Evolutionary conservation across 2,329 filamentous ascomycete species (phyloP).

Genomic region (Ascochyta koolunga): DNA sequence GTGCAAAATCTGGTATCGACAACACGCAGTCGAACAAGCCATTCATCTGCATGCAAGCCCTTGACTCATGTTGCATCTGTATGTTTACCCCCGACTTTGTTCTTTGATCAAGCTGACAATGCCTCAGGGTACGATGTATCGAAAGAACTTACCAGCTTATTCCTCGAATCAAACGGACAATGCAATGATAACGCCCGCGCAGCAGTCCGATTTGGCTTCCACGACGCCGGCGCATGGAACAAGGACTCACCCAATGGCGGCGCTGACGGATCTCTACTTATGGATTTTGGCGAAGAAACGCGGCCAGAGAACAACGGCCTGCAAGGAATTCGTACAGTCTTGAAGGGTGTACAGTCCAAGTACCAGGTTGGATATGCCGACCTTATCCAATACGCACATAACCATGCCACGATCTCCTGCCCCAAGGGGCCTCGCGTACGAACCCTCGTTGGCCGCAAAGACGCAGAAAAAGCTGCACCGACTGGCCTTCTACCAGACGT

Average conservation of each 20-base stretch:
- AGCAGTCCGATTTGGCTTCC: constrained; percentile 44
- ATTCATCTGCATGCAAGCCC: constrained; percentile 21
- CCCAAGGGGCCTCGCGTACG: constrained; percentile 59
- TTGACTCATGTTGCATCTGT: constrained; percentile 44
- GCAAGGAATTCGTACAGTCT: constrained; percentile 48
- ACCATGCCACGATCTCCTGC: constrained; percentile 57
- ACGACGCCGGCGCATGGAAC: constrained; percentile 45
- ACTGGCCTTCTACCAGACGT: constrained; percentile 55
- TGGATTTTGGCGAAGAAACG: constrained; percentile 45
- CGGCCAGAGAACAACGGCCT: constrained; percentile 55
- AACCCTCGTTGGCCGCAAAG: constrained; percentile 58
- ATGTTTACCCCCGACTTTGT: constrained; percentile 8
- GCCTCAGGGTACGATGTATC: constrained; percentile 40
- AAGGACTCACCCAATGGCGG: constrained; percentile 46
- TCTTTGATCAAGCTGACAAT: constrained; percentile 13
- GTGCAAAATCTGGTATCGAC: constrained; percentile 34
- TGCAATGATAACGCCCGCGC: constrained; percentile 46
- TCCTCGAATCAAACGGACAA: constrained; percentile 30
- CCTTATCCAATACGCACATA: constrained; percentile 58
- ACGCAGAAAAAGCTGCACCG: constrained; percentile 51
- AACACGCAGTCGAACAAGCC: constrained; percentile 31
- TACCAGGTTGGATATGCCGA: constrained; percentile 60
- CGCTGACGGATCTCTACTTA: constrained; percentile 51
- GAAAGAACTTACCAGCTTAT: constrained; percentile 34
- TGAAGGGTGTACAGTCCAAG: constrained; percentile 49